Percentiles rank a stretch among this genome's conserved stretches.
Evolutionary conservation across 257 asterid species (phyloP).

Genomic region (Solanum bulbocastanum): DNA sequence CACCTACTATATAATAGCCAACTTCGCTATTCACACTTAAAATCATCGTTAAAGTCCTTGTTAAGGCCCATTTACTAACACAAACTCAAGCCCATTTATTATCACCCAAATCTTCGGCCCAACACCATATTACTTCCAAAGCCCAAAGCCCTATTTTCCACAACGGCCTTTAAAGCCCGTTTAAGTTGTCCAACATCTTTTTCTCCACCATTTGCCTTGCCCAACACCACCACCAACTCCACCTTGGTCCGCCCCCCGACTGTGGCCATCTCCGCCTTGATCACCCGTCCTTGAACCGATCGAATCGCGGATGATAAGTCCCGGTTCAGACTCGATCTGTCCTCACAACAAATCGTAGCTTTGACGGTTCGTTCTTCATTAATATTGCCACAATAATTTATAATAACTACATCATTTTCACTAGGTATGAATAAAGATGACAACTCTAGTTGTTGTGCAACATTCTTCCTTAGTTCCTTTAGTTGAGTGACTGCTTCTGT

Average conservation of each 20-base stretch:
- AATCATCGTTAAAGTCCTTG: not conserved
- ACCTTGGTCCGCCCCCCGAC: constrained; percentile 28
- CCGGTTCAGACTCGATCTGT: constrained; percentile 14
- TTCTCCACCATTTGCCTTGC: not conserved
- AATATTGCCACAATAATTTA: not conserved
- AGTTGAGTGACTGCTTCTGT: constrained; percentile 19
- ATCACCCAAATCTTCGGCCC: not conserved
- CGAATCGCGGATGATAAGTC: constrained; percentile 13
- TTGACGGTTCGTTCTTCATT: not conserved
- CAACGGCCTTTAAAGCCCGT: constrained; percentile 23
- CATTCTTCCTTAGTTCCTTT: constrained; percentile 17
- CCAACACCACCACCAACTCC: constrained; percentile 26
- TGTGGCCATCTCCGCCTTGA: constrained; percentile 31
- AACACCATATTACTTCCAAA: not conserved
- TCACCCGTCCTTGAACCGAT: constrained; percentile 13
- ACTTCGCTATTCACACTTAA: not conserved
- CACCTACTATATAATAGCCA: not conserved
- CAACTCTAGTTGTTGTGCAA: not conserved
- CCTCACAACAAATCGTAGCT: constrained; percentile 24
- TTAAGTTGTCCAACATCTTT: constrained; percentile 12
- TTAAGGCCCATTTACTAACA: not conserved
- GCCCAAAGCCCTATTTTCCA: constrained; percentile 13
- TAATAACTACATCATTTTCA: constrained; percentile 20
- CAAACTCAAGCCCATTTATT: not conserved
- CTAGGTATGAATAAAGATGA: constrained; percentile 16